These are phyloP conservation scores for Boletus rufocinnamomeus DNA, from an alignment of 768 basidiomycete species.

Conservation along the genomic window DNA sequence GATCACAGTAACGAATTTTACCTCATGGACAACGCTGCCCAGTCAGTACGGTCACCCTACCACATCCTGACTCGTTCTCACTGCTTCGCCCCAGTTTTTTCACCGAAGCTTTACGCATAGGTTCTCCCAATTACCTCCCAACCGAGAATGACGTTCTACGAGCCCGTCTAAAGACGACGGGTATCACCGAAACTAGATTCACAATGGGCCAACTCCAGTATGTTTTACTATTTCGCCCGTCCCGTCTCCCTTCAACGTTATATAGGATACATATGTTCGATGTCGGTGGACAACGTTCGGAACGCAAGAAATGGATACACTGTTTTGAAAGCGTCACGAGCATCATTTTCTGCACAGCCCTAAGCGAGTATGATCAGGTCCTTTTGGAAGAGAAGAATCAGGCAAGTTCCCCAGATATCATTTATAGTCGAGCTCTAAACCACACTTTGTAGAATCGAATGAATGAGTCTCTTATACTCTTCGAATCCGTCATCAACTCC, in stretches of 20 bases:
- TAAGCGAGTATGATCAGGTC: constrained; percentile 78
- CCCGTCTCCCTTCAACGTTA: neutral
- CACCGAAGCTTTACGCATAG: constrained; percentile 80
- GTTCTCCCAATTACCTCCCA: constrained; percentile 76
- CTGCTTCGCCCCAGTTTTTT: constrained; percentile 64
- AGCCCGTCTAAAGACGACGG: constrained; percentile 86
- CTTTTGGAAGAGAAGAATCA: constrained; percentile 56
- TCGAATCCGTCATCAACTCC: constrained; percentile 79
- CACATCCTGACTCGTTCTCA: neutral
- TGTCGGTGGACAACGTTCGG: constrained; percentile 77
- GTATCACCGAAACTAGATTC: constrained; percentile 88
- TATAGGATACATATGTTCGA: constrained; percentile 70
- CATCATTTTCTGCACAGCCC: constrained; percentile 74
- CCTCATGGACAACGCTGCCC: constrained; percentile 91
- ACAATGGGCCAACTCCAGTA: constrained; percentile 66
- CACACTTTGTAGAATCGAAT: constrained; percentile 59
- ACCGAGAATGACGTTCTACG: constrained; percentile 85
- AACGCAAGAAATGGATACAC: constrained; percentile 83
- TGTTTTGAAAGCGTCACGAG: constrained; percentile 80
- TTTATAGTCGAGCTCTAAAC: neutral
- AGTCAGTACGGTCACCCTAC: constrained; percentile 51
- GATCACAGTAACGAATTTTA: constrained; percentile 78
- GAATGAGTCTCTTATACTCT: constrained; percentile 71
- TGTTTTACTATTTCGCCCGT: constrained; percentile 18
- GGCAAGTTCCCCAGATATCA: constrained; percentile 13